These are phyloP conservation scores for Colletotrichum phormii DNA, from an alignment of 2,329 filamentous ascomycete genomes.

Conservation along the genomic window DNA sequence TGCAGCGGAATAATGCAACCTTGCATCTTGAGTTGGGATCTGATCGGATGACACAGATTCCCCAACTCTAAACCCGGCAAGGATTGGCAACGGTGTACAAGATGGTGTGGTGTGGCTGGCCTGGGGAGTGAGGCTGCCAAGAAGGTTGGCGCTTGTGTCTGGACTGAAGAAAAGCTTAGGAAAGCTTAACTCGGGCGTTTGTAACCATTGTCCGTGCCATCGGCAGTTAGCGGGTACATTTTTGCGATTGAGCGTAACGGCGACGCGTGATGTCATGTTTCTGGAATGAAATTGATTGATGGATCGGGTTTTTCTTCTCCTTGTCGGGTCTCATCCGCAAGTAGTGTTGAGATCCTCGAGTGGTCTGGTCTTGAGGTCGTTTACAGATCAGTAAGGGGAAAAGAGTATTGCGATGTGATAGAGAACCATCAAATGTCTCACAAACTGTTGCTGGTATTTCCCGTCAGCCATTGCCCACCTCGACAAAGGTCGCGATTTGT, in stretches of 20 bases:
- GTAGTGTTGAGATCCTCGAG: no score
- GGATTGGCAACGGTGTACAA: neutral
- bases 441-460: neutral
- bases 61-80: conserved; percentile 25
- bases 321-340: no score
- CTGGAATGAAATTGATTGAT: neutral
- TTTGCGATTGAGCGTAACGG: neutral
- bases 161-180: conserved; percentile 23
- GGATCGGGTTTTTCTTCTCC: neutral
- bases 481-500: neutral
- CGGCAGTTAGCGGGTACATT: neutral
- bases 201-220: conserved; percentile 16
- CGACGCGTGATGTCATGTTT: neutral
- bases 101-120: neutral
- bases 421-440: neutral
- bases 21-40: conserved; percentile 14
- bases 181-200: conserved; percentile 15
- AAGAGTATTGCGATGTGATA: neutral
- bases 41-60: conserved; percentile 36
- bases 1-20: neutral
- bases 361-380: neutral
- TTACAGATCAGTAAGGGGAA: neutral
- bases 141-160: conserved; percentile 34
- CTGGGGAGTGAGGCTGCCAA: conserved; percentile 32
- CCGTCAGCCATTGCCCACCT: neutral